Conservation (phyloP, 2,329 filamentous ascomycete genomes). For the Waltergamsia citrina region DNA sequence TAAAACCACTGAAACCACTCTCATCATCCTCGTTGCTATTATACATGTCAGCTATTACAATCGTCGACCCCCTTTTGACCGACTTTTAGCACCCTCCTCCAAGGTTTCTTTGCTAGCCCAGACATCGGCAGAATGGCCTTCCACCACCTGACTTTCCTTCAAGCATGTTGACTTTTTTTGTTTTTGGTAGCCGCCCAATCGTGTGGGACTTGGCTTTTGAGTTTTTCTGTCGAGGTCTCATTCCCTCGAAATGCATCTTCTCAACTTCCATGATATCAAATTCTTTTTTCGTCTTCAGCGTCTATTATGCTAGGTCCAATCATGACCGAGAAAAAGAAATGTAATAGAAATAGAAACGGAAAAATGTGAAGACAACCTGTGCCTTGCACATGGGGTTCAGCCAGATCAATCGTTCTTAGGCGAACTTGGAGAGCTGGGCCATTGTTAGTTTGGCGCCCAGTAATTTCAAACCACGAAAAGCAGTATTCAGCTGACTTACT, state of each 20-base stretch:
- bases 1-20: not conserved
- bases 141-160: not conserved
- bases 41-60: constrained; percentile 9
- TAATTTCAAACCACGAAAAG: too few relatives aligned
- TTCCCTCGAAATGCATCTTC: not conserved
- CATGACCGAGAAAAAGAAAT: constrained; percentile 1
- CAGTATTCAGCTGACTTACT: constrained; percentile 16
- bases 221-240: not conserved
- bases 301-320: constrained; percentile 3
- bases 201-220: not conserved
- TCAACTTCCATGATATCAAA: too few relatives aligned
- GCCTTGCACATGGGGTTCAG: constrained; percentile 21
- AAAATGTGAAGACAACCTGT: constrained; percentile 17
- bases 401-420: constrained; percentile 27
- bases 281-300: not conserved
- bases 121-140: not conserved
- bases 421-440: constrained; percentile 33
- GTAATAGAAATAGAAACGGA: constrained; percentile 11
- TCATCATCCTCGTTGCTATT: constrained; percentile 8
- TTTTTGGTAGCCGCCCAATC: not conserved
- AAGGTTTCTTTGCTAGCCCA: too few relatives aligned
- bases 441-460: too few relatives aligned
- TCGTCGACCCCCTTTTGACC: not conserved
- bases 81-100: too few relatives aligned
- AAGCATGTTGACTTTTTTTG: not conserved